Evolutionary conservation across 2,329 filamentous ascomycete species (phyloP), one percentile per base, ranked within the genome.

Genomic region (Dothideomycetidae sp.): DNA sequence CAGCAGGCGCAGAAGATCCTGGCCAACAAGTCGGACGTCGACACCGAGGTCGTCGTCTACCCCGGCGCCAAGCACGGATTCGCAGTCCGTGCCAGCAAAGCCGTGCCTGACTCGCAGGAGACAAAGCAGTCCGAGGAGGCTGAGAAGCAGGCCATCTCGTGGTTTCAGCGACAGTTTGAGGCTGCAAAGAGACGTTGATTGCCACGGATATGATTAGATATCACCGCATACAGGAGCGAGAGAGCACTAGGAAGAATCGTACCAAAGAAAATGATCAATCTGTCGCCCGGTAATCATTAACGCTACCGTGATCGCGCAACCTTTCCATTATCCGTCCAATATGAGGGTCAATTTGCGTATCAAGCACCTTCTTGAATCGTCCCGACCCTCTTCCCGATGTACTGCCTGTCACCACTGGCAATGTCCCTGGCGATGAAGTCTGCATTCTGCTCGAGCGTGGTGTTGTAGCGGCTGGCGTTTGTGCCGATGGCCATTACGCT

Each of bases 391-490:
- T 42, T 48, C 16, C 58, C 56, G 37, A 50, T 48, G 49, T 54
- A 60, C 30, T 45, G 42, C 15, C 50, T 52, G 29, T 51, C 46
- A 2, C 31, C 35, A 19, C 21, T 48, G 40, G 53, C 55, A 31
- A 63, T 47, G 46, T 63, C 60, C 31, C 45, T 50, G 10, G 59
- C 58, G 30, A 64, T 52, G 32, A 63, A 59, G n/a, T 62, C 61
- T 2, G 60, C 61, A 40, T 57, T 55, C 39, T 58, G 53, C 42
- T 63, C 60, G 7, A 61, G 52, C 10, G 53, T 58, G 2, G 56
- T 60, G 11, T 41, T 34, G 48, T 62, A 61, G 11, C 53, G 49
- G 19, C 39, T 19, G 5, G 45, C 44, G 40, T 59, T 52, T 39
- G 53, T 52, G 1, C 41, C 44, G 5, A 46, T 38, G n/a, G 50